Conservation (phyloP, 108 stramenopile species). For the Conticribra guillardii region DNA sequence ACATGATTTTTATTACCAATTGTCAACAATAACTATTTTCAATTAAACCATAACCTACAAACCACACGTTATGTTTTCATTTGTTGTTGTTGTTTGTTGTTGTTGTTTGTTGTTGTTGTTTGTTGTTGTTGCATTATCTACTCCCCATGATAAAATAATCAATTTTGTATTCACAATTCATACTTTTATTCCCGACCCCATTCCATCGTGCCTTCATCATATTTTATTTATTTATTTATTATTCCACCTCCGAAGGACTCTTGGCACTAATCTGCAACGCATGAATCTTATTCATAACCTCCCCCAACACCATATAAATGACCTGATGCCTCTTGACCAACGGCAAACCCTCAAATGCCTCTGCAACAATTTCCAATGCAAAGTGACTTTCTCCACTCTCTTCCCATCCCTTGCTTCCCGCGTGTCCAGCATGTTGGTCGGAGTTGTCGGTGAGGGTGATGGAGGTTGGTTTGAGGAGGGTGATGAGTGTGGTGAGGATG, state of each 20-base stretch:
- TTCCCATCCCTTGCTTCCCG: constrained; percentile 67
- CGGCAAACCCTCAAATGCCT: constrained; percentile 90
- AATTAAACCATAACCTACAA: too few relatives aligned
- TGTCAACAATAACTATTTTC: too few relatives aligned
- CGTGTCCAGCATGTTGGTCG: constrained; percentile 80
- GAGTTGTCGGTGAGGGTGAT: constrained; percentile 78
- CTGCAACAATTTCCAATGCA: constrained; percentile 80
- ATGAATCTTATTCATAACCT: constrained; percentile 92
- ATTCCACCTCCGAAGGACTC: constrained; percentile 74
- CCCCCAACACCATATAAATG: constrained; percentile 90
- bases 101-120: too few relatives aligned
- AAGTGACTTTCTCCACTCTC: constrained; percentile 87
- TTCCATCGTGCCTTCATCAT: too few relatives aligned
- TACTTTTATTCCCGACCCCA: too few relatives aligned
- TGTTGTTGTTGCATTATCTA: too few relatives aligned
- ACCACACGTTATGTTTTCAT: too few relatives aligned
- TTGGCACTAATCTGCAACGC: constrained; percentile 88
- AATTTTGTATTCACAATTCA: too few relatives aligned
- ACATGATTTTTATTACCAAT: too few relatives aligned
- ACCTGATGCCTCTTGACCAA: constrained; percentile 92
- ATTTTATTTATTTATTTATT: too few relatives aligned
- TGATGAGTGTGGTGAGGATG: constrained; percentile 71
- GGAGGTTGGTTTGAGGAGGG: constrained; percentile 67
- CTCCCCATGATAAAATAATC: too few relatives aligned
- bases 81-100: too few relatives aligned